These are phyloP conservation scores for Plasmodium relictum DNA, from an alignment of 169 alveolate species.

Conservation along the genomic window DNA sequence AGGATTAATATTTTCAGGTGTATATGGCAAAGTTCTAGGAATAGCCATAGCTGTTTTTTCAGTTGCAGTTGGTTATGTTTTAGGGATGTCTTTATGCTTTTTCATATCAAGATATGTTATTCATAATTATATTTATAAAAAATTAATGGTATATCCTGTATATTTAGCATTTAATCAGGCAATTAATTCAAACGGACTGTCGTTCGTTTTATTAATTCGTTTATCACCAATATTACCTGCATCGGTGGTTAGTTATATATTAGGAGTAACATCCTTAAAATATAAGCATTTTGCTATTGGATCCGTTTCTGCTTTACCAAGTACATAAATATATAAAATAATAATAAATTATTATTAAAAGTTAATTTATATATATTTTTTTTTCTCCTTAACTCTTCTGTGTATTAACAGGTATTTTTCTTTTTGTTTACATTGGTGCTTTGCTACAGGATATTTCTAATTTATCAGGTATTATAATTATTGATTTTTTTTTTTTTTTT, in stretches of 20 bases:
- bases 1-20: conserved; percentile 77
- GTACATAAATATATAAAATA: conserved; percentile 3
- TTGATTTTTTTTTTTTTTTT: conserved; percentile 2
- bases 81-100: conserved; percentile 78
- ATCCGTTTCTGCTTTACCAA: conserved; percentile 73
- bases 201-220: conserved; percentile 76
- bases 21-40: conserved; percentile 62
- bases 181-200: conserved; percentile 68
- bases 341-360: not conserved
- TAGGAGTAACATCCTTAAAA: conserved; percentile 74
- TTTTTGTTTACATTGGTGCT: conserved; percentile 76
- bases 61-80: conserved; percentile 53
- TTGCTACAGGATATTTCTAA: conserved; percentile 73
- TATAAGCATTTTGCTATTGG: conserved; percentile 72
- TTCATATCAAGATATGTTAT: conserved; percentile 70
- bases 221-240: conserved; percentile 77
- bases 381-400: not conserved
- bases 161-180: conserved; percentile 78
- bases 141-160: conserved; percentile 64
- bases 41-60: conserved; percentile 69
- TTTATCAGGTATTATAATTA: conserved; percentile 30
- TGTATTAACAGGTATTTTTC: conserved; percentile 28
- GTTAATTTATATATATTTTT: not conserved
- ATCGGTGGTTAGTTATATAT: conserved; percentile 65
- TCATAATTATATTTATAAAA: conserved; percentile 74